Conservation (phyloP, 2,329 filamentous ascomycete species). For the Fusarium foetens region DNA sequence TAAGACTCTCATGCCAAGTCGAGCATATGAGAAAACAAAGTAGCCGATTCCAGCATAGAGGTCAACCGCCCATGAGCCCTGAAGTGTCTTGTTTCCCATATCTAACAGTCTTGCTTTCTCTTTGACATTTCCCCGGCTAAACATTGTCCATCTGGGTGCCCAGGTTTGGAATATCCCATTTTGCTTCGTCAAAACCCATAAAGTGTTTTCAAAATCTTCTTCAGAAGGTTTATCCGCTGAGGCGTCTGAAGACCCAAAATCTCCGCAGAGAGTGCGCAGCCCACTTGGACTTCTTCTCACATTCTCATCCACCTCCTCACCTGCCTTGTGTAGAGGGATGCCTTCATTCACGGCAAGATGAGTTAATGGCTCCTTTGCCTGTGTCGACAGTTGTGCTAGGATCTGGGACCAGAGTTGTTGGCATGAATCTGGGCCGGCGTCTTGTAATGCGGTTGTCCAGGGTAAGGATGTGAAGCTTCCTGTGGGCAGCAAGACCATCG, state of each 20-base stretch:
- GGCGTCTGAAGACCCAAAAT: constrained; percentile 70
- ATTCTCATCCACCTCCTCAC: constrained; percentile 63
- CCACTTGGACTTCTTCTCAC: constrained; percentile 77
- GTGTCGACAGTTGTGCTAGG: constrained; percentile 57
- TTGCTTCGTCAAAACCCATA: constrained; percentile 84
- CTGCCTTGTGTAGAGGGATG: constrained; percentile 60
- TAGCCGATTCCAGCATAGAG: constrained; percentile 95
- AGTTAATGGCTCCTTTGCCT: constrained; percentile 57
- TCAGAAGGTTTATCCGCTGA: constrained; percentile 45
- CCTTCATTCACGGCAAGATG: constrained; percentile 71
- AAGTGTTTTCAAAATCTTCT: constrained; percentile 70
- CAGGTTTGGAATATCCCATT: constrained; percentile 85
- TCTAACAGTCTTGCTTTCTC: constrained; percentile 83
- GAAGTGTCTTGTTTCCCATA: constrained; percentile 50
- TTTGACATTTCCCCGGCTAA: constrained; percentile 87
- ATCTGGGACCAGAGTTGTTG: constrained; percentile 60
- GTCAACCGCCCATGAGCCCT: constrained; percentile 71
- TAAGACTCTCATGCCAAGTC: constrained; percentile 76
- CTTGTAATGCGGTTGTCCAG: constrained; percentile 54
- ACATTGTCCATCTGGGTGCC: constrained; percentile 94
- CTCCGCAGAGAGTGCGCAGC: constrained; percentile 75
- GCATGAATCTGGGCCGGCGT: constrained; percentile 37
- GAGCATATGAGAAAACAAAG: constrained; percentile 86
- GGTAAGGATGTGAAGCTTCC: constrained; percentile 61
- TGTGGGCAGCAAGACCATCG: constrained; percentile 68